Evolutionary conservation across 495 filamentous ascomycete species (phyloP), one percentile per base, ranked within the genome.

Genomic region (Bryoglossum gracile): DNA sequence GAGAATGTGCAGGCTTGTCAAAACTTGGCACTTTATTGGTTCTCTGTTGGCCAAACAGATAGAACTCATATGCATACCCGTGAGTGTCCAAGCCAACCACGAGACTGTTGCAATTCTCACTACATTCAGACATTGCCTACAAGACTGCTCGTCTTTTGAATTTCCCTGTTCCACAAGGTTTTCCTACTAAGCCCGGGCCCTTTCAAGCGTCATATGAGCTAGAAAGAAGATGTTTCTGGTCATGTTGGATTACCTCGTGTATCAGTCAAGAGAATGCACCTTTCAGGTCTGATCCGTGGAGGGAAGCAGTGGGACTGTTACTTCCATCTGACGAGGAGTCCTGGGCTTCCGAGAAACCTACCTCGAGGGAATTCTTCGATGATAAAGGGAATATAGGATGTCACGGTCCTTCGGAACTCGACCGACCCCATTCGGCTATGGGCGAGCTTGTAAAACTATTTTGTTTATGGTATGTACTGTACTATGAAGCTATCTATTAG

Each of bases 1-100:
- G 46, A 55, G 19, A 50, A 18, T 22, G 38, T 55, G 14, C 46
- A 49, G 36, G 41, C 52, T 13, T 55, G 52, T 35, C 52, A 55
- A 35, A 50, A 49, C 22, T 21, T 55, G 10, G 28, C 39, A 4
- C 23, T 50, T 25, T 55, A 48, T 28, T 55, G 52, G 52, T 50
- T 43, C 21, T 43, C 52, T 2, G 18, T 21, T n/a, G 46, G 52
- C 14, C n/a, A 55, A 46, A 17, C 19, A 16, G 40, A 43, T 28
- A 44, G 52, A 25, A 46, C 45, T 23, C 23, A 46, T 41, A 55
- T 55, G 2, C 46, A 50, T 24, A 8, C 24, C 17, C 45, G 52
- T 55, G 18, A 45, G 52, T 50, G 10, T 24, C 18, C 14, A 30
- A 8, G 26, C n/a, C 21, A 25, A 16, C 26, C 13, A 26, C 19